Evolutionary conservation across 108 stramenopile species (phyloP).

Genomic region (Nitzschia sp.): DNA sequence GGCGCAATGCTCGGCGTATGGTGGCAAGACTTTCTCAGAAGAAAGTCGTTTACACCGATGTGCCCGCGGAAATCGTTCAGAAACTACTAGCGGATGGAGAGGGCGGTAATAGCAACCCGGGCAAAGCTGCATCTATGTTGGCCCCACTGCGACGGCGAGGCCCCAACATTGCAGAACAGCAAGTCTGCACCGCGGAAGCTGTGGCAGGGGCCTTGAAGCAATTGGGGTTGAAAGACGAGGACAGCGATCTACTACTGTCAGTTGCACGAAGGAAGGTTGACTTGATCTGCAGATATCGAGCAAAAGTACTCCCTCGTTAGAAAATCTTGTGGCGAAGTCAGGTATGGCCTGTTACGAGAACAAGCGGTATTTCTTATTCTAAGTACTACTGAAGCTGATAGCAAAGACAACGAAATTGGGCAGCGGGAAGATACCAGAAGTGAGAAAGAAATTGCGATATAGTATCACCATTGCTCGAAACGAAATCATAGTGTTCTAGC

Average conservation of each 20-base stretch:
- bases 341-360: too few relatives aligned
- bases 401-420: too few relatives aligned
- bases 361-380: too few relatives aligned
- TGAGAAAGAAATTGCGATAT: too few relatives aligned
- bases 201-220: constrained; percentile 12
- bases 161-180: neutral
- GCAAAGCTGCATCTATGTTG: constrained; percentile 17
- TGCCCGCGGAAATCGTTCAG: neutral
- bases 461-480: too few relatives aligned
- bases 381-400: too few relatives aligned
- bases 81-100: neutral
- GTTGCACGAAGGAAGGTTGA: constrained; percentile 15
- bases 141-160: constrained; percentile 44
- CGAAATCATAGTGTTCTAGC: too few relatives aligned
- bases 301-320: constrained; percentile 7
- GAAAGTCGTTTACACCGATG: neutral
- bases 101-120: neutral
- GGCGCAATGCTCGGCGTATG: constrained; percentile 55
- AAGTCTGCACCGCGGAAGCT: constrained; percentile 33
- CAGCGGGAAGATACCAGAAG: too few relatives aligned
- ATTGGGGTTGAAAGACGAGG: neutral
- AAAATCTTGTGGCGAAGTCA: too few relatives aligned
- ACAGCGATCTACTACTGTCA: neutral
- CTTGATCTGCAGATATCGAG: constrained; percentile 19
- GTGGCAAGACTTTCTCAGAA: constrained; percentile 30